phyloP scores from a whole-genome alignment of 805 yeast genomes.

The Wickerhamomyces queroliae region DNA sequence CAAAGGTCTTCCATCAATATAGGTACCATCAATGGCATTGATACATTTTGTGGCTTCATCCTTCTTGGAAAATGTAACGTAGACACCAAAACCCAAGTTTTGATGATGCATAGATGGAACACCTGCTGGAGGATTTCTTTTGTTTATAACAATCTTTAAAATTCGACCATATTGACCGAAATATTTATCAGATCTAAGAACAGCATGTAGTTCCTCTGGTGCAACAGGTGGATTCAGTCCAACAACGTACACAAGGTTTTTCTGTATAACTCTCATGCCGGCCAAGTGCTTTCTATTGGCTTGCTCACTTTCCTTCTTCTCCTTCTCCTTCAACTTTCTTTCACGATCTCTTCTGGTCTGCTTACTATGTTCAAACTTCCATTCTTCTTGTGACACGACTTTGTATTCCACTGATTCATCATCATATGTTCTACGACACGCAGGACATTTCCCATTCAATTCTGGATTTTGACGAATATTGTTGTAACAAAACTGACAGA shows the following conservation, averaged over 20 bases:
- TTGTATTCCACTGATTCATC: constrained; percentile 90
- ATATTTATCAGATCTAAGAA: constrained; percentile 83
- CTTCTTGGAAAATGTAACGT: constrained; percentile 86
- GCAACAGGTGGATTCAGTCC: constrained; percentile 82
- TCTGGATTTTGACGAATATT: constrained; percentile 95
- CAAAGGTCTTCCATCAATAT: constrained; percentile 84
- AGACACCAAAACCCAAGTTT: constrained; percentile 85
- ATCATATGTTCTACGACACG: constrained; percentile 90
- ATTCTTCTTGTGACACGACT: constrained; percentile 77
- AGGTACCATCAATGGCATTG: constrained; percentile 85
- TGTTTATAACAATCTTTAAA: constrained; percentile 87
- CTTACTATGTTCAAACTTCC: constrained; percentile 72
- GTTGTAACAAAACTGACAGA: constrained; percentile 97
- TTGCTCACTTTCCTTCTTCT: constrained; percentile 83
- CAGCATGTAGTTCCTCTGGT: constrained; percentile 77
- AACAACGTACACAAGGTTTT: constrained; percentile 92
- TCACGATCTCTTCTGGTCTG: constrained; percentile 79
- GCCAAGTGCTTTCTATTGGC: constrained; percentile 82
- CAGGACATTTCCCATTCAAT: constrained; percentile 94
- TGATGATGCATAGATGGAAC: constrained; percentile 23
- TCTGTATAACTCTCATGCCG: constrained; percentile 97
- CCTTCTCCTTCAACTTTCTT: constrained; percentile 82
- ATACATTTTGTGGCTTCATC: constrained; percentile 96
- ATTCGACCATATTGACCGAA: constrained; percentile 99
- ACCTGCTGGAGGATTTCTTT: constrained; percentile 44